Evolutionary conservation across 208 protist species (phyloP), one percentile per base, ranked within the genome.

Genomic region (Leishmania arabica): DNA sequence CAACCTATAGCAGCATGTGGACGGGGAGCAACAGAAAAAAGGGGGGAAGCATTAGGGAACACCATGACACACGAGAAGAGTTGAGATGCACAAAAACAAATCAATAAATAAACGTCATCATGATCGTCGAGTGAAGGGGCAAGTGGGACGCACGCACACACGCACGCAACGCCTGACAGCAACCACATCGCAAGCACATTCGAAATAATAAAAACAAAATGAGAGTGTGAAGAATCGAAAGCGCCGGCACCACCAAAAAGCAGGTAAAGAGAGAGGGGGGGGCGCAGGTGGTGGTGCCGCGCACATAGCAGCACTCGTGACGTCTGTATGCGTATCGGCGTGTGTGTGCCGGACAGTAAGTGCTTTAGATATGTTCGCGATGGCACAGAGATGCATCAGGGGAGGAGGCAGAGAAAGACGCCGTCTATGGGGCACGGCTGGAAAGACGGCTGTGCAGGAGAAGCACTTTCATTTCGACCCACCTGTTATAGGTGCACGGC

Each of bases 401-500:
- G 7, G 17, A 37, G n/a, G 13, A 66, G 27, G 31, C 62, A 66
- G 62, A 66, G 27, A 66, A 37, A 66, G 62, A 37, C 27, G 31
- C 27, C 15, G 62, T 21, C 62, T 0, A n/a, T 40, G 31, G 62
- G 62, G 3, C 62, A 40, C 31, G 15, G n/a, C 45, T 49, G 45
- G 8, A 73, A 53, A 11, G 68, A 15, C 8, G 68, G 15, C 27
- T 19, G 68, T 27, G 66, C 13, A 72, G 31, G 31, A 13, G 3
- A 49, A 9, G 45, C 42, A 7, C 42, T 15, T 42, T 2, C 3
- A n/a, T 19, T 27, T 17, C 17, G 24, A 3, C 19, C 21, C 40
- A 78, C 24, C 51, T 47, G 6, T 24, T 75, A 73, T 11, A 87
- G 49, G 42, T 83, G 72, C 45, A 71, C 37, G 34, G 62, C n/a